Base-by-base conservation (phyloP, 331 rosid genomes). In the Stylosanthes scabra region DNA sequence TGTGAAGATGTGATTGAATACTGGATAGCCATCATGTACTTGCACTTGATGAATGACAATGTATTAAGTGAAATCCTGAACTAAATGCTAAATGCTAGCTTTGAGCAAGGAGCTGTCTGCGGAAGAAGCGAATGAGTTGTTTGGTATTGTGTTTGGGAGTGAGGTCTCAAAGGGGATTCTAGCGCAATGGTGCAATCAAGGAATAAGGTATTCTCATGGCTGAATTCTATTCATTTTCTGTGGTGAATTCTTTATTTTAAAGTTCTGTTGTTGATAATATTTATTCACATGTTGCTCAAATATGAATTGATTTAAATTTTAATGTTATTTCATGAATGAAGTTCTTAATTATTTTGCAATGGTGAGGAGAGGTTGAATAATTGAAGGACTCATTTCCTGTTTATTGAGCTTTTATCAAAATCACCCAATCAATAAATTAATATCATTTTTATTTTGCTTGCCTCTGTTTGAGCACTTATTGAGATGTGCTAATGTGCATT, bases 161-260 rank as follows among this genome's bases (percentile, higher is more conserved):
- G 88, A 69, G 69, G 97, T 91, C 31, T 81, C 96, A 0, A 87
- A 81, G 78, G 90, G 79, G 28, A 85, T 91, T 75, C 96, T 89
- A 58, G 88, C 86, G 2, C 97, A 84, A 81, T 91, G 97, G 97
- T 86, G 91, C 75, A 91, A 91, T 77, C 97, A 91, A 77, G 97
- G 97, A 37, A 91, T 91, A 84, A 89, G 97, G 97, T 91, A 68
- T 52, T 80, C 12, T 15, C 58, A 1, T 65, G 10, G 14, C 28
- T 34, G 0, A 34, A 34, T 34, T 34, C 25, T 20, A 20, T 20
- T 20, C 25, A 20, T 20, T 20, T 20, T 20, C 62, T 29, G 11
- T 75, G 52, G 68, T 40, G 16, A 67, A 34, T 1, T 66, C 15
- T 28, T 5, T 34, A 45, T 12, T 50, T 12, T 55, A 52, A 25